Evolutionary conservation across 768 basidiomycete species (phyloP).

Genomic region (Kondoa subrosea): DNA sequence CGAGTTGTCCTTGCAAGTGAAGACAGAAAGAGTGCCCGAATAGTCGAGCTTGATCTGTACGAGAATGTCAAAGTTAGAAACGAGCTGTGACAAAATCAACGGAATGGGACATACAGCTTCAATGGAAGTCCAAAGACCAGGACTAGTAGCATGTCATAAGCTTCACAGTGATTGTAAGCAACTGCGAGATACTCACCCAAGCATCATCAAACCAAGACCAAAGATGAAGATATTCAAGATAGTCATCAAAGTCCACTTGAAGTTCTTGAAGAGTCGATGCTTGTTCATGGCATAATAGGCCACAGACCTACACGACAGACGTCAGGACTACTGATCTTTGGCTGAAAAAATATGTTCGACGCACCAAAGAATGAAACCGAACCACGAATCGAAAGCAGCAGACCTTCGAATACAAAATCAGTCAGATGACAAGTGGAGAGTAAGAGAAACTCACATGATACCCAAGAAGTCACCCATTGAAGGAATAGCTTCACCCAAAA

Average conservation of each 20-base stretch:
- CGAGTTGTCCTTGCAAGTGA: too few relatives aligned
- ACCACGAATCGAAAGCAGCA: constrained; percentile 16
- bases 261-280: constrained; percentile 2
- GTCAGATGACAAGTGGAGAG: not conserved
- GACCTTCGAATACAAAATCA: constrained; percentile 1
- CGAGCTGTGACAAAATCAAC: too few relatives aligned
- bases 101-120: too few relatives aligned
- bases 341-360: constrained; percentile 1
- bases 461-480: constrained; percentile 16
- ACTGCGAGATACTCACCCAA: constrained; percentile 3
- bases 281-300: constrained; percentile 13
- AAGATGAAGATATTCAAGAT: constrained; percentile 14
- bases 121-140: constrained; percentile 16
- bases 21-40: too few relatives aligned
- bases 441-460: constrained; percentile 12
- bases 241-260: constrained; percentile 3
- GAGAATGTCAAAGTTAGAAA: too few relatives aligned
- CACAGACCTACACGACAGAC: too few relatives aligned
- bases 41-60: too few relatives aligned
- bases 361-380: constrained; percentile 23
- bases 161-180: not conserved
- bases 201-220: constrained; percentile 13
- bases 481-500: constrained; percentile 12
- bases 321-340: too few relatives aligned
- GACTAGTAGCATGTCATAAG: not conserved